Evolutionary conservation across 2,329 filamentous ascomycete genomes (phyloP), one percentile per base, ranked within the genome.

Genomic region (Aspergillus sp.): DNA sequence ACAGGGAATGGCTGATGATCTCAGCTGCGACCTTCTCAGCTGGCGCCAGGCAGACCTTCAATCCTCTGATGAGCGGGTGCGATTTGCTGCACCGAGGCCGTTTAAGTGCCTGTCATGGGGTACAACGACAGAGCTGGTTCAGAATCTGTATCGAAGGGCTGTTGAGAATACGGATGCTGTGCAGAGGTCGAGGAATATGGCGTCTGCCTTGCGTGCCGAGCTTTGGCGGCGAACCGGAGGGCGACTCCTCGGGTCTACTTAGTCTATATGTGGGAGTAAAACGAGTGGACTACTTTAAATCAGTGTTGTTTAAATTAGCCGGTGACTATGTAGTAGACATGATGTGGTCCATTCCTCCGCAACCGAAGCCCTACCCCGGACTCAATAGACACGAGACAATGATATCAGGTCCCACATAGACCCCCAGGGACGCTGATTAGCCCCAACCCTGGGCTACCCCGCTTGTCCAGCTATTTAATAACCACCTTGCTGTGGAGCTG

Each of bases 1-100:
- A 6, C 88, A 91, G 76, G 91, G 92, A 26, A 96, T 96, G 92
- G 91, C 91, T 2, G 91, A 96, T 65, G 91, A 96, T 71, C 85
- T 96, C 51, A 90, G 87, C 22, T 80, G 81, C 61, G 74, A 76
- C 9, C 66, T 84, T 8, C 26, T 26, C 26, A 26, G 2, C 69
- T 84, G 42, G 64, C 61, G 18, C 26, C 26, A 26, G 42, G 38
- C 7, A 3, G 26, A 26, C 26, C 26, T 26, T 12, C 50, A 50
- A 8, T 26, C 50, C 9, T 7, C 69, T 75, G 36, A n/a, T 5
- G 11, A 12, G 9, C 13, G 24, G 42, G 24, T 15, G 4, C 38
- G 8, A 26, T 8, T 8, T 9, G 51, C 50, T 20, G 53, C 62
- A 7, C 77, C 77, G 26, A 74, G 71, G 53, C 79, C 81, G 2